phyloP scores from a whole-genome alignment of 345 rosid species.

The Eucalyptus tenuipes region DNA sequence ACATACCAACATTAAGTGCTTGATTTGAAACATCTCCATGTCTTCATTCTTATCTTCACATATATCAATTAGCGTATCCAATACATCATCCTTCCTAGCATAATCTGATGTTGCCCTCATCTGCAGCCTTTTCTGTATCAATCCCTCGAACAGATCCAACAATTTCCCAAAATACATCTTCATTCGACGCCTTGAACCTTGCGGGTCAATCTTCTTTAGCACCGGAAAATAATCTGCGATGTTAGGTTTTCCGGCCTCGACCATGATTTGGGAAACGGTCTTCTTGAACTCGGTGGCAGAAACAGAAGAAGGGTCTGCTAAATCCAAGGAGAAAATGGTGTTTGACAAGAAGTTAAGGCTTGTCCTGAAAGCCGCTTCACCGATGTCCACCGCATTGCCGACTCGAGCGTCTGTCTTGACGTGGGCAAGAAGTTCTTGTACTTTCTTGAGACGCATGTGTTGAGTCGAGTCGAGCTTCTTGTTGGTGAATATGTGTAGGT shows the following conservation, averaged over 20 bases:
- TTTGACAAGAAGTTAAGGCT: constrained; percentile 6
- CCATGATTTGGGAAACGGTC: not conserved
- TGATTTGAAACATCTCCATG: constrained; percentile 1
- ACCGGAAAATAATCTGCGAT: constrained; percentile 21
- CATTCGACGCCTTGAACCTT: constrained; percentile 8
- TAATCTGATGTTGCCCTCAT: not conserved
- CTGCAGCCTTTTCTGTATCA: constrained; percentile 6
- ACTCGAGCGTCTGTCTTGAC: not conserved
- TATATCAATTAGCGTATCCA: constrained; percentile 18
- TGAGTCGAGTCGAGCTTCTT: constrained; percentile 3
- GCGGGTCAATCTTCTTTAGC: constrained; percentile 14
- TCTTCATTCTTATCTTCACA: constrained; percentile 4
- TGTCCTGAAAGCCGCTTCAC: not conserved
- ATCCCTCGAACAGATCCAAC: constrained; percentile 5
- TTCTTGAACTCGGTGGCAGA: not conserved
- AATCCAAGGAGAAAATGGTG: constrained; percentile 7
- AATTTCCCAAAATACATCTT: not conserved
- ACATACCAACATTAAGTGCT: constrained; percentile 9
- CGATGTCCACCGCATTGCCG: not conserved
- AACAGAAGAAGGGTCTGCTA: not conserved
- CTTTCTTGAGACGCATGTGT: not conserved
- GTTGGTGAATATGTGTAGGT: not conserved
- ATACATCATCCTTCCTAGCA: constrained; percentile 4
- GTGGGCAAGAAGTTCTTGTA: not conserved
- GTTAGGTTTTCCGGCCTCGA: constrained; percentile 14